These are phyloP conservation scores for Gleditsia sinensis DNA, from an alignment of 306 rosid species.

Conservation along the genomic window DNA sequence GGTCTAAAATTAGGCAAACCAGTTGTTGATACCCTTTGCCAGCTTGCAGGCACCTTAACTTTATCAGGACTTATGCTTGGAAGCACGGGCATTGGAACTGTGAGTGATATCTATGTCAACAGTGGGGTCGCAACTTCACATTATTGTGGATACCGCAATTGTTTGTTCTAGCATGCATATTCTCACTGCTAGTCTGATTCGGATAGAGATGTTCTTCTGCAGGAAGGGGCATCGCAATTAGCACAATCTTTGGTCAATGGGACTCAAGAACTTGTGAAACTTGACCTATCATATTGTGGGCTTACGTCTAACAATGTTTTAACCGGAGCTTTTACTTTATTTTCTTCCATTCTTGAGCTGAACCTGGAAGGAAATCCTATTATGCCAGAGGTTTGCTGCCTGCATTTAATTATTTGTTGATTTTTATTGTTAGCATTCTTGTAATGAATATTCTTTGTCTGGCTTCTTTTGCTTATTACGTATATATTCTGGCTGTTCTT, in stretches of 20 bases:
- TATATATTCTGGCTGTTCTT: slow-evolving; percentile 14
- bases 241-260: slow-evolving; percentile 59
- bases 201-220: slow-evolving; percentile 36
- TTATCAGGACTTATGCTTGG: slow-evolving; percentile 77
- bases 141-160: slow-evolving; percentile 6
- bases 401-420: background rate
- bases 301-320: slow-evolving; percentile 47
- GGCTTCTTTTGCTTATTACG: slow-evolving; percentile 20
- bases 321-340: slow-evolving; percentile 28
- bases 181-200: slow-evolving; percentile 34
- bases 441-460: slow-evolving; percentile 25
- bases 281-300: slow-evolving; percentile 59
- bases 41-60: slow-evolving; percentile 59
- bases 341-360: slow-evolving; percentile 71
- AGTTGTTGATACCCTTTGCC: slow-evolving; percentile 70
- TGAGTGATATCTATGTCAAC: slow-evolving; percentile 49
- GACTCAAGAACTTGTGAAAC: slow-evolving; percentile 53
- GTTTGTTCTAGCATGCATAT: slow-evolving; percentile 34
- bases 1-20: slow-evolving; percentile 76
- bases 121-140: slow-evolving; percentile 8
- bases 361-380: slow-evolving; percentile 80
- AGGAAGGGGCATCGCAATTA: slow-evolving; percentile 69
- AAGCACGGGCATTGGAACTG: slow-evolving; percentile 80
- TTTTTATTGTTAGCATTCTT: slow-evolving; percentile 21
- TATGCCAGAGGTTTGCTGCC: slow-evolving; percentile 64